Evolutionary conservation across 2,329 filamentous ascomycete genomes (phyloP), one percentile per base, ranked within the genome.

Genomic region (Metarhizium sp.): DNA sequence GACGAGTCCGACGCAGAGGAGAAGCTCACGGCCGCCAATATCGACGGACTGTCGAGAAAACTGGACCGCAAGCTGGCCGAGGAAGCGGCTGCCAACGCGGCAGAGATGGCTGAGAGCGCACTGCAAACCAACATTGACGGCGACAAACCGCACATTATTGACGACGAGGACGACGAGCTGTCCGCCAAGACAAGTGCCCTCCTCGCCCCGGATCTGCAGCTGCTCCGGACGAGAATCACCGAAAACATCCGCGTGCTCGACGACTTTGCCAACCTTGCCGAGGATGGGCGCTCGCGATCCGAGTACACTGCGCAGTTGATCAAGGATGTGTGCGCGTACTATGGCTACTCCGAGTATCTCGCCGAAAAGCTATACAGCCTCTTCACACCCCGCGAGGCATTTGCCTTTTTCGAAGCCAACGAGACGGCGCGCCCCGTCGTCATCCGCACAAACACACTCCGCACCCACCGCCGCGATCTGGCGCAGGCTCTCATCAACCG

Each of bases 391-490:
- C 86, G 87, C 63, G 94, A 99, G 75, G 94, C 94, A 0, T 95
- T 97, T 63, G 92, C 92, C 54, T 99, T 99, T 74, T 97, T 99
- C 75, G 94, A 99, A 75, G 92, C 92, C 64, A 99, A 99, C 84
- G 94, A 99, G 75, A 91, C 89, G 32, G 84, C 91, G 14, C 85
- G 94, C 52, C 94, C 94, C 4, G 86, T 99, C 57, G 94, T 99
- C 61, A 95, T 99, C 68, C 86, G 94, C 66, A 97, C 94, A 59
- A 99, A 99, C 73, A 99, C 92, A 8, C 82, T 99, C 57, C 87
- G 90, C 63, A 86, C 83, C 42, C 81, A 85, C 67, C 78, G 84
- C 53, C 76, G 84, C 65, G 92, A 95, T 59, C 86, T 99, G 18
- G 94, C 94, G 10, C 92, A 96, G 71, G 82, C 92, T 1, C 81